Base-by-base conservation (phyloP, 176 grass and related monocot genomes). In the Musa itinerans region DNA sequence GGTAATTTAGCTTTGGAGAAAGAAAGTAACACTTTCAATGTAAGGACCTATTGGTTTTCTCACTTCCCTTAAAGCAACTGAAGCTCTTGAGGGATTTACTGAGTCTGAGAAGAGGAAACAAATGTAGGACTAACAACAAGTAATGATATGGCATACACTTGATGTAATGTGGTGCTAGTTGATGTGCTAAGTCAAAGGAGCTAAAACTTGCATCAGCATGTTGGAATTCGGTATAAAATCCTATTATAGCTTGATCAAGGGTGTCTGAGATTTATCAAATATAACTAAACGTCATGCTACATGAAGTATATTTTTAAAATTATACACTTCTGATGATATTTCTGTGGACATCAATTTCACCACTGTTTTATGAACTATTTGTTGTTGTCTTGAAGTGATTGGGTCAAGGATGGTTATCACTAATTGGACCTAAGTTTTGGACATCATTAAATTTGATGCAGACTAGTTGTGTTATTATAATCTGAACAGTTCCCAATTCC, bases 11-110 rank as follows among this genome's bases (percentile, higher is more conserved):
- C 27, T 3, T 3, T 24, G 3, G 77, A 79, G 66, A 59, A 58
- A 34, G 54, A 74, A 16, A 86, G 82, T 65, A 66, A 63, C 0
- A 51, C 25, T 9, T 69, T 57, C 25, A 81, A 88, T 87, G 90
- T 94, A 81, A 94, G 88, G 85, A 75, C 65, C 72, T 54, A 15
- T 54, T 80, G 20, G 13, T 2, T 21, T 43, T 54, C 43, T 11
- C 6, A 76, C 34, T 6, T 43, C 4, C 0, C 34, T 43, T 6
- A 43, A 43, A 43, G 34, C 6, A 43, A 43, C 34, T 6, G 34
- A 6, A 43, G 34, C 34, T 43, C 34, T 43, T 6, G 34, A 43
- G 34, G 34, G 34, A 43, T 43, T 43, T 43, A 43, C 34, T 43
- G 34, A 43, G 34, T 4, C 34, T 43, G 34, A 43, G 34, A 43